phyloP scores from a whole-genome alignment of 768 basidiomycete species.

The Flagelloscypha sp. region DNA sequence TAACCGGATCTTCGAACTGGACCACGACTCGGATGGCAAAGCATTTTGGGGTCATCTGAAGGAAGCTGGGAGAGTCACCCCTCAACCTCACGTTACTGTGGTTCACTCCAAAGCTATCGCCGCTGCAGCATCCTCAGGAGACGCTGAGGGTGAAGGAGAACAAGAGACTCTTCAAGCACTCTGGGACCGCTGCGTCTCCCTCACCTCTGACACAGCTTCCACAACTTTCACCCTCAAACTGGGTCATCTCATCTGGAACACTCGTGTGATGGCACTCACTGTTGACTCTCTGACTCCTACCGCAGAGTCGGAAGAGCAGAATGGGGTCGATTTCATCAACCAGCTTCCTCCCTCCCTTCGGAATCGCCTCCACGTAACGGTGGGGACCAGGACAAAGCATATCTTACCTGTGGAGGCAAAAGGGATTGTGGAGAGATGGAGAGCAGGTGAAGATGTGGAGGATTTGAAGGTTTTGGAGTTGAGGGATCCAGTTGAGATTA shows the following conservation, averaged over 20 bases:
- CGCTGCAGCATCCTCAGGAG: too few relatives aligned
- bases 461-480: slow-evolving; percentile 22
- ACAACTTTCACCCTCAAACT: slow-evolving; percentile 58
- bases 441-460: slow-evolving; percentile 21
- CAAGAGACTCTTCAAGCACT: slow-evolving; percentile 18
- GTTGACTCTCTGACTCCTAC: slow-evolving; percentile 49
- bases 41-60: slow-evolving; percentile 45
- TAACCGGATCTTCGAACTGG: too few relatives aligned
- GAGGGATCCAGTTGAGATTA: slow-evolving; percentile 16
- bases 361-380: slow-evolving; percentile 71
- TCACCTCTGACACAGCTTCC: slow-evolving; percentile 28
- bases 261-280: slow-evolving; percentile 70
- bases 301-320: slow-evolving; percentile 22
- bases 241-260: slow-evolving; percentile 63
- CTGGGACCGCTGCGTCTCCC: slow-evolving; percentile 42
- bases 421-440: slow-evolving; percentile 51
- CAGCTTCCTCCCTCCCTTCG: slow-evolving; percentile 38
- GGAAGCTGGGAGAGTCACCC: slow-evolving; percentile 36
- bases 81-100: slow-evolving; percentile 78
- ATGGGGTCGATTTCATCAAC: slow-evolving; percentile 39
- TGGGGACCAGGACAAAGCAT: slow-evolving; percentile 54
- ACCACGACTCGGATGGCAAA: too few relatives aligned
- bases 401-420: slow-evolving; percentile 65
- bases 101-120: slow-evolving; percentile 56
- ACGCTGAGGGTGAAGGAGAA: slow-evolving; percentile 13